These are phyloP conservation scores for Suillus cothurnatus DNA, from an alignment of 768 basidiomycete genomes.

Conservation along the genomic window DNA sequence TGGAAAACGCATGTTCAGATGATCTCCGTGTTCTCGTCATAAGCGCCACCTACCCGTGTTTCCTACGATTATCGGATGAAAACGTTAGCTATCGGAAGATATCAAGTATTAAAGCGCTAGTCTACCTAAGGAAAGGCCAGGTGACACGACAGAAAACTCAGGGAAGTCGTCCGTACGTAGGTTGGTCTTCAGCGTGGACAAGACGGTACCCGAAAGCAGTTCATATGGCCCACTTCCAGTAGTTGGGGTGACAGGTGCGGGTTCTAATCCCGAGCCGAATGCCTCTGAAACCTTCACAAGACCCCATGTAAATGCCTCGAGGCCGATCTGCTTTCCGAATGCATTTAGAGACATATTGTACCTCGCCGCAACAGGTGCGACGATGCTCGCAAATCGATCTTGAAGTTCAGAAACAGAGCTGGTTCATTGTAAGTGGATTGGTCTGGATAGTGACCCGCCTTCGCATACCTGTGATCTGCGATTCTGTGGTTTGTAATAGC, in stretches of 20 bases:
- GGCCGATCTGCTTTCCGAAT: slow-evolving; percentile 38
- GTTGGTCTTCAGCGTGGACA: slow-evolving; percentile 37
- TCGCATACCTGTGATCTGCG: slow-evolving; percentile 31
- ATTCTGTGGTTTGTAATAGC: slow-evolving; percentile 39
- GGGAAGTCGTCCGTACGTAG: slow-evolving; percentile 27
- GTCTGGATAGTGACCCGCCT: background rate
- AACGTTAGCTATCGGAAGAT: slow-evolving; percentile 8
- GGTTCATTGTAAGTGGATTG: background rate
- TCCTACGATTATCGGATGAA: slow-evolving; percentile 13
- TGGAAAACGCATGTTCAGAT: slow-evolving; percentile 25
- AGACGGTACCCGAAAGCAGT: slow-evolving; percentile 47
- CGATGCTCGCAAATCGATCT: slow-evolving; percentile 14
- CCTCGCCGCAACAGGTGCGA: slow-evolving; percentile 23
- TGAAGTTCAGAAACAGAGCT: slow-evolving; percentile 18
- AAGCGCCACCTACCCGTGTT: slow-evolving; percentile 23
- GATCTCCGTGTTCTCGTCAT: slow-evolving; percentile 21
- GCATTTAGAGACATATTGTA: slow-evolving; percentile 45
- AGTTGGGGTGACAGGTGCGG: slow-evolving; percentile 47
- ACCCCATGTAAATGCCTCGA: slow-evolving; percentile 33
- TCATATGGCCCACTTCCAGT: slow-evolving; percentile 37
- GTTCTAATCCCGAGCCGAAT: slow-evolving; percentile 36
- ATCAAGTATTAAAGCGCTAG: slow-evolving; percentile 1
- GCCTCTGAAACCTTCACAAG: slow-evolving; percentile 40
- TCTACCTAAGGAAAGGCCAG: slow-evolving; percentile 32
- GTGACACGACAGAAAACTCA: slow-evolving; percentile 36